Percentiles rank a stretch among this genome's conserved stretches.
Evolutionary conservation across 345 rosid genomes (phyloP).

Genomic region (Barbarea vulgaris): DNA sequence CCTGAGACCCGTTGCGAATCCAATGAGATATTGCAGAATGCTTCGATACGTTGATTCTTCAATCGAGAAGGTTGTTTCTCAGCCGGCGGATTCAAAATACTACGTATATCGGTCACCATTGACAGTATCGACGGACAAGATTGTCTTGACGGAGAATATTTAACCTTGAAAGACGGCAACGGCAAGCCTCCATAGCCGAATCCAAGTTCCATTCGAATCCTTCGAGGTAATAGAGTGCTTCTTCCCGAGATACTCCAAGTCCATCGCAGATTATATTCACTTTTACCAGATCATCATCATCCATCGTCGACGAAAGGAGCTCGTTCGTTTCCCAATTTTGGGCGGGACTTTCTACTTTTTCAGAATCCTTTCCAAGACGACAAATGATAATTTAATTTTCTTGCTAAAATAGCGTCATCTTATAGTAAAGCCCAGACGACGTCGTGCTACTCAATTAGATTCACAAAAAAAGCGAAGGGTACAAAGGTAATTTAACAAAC

Average conservation of each 20-base stretch:
- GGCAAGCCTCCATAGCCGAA: slow-evolving; percentile 5
- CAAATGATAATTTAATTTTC: neutral
- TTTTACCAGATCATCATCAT: neutral
- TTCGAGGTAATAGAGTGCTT: slow-evolving; percentile 24
- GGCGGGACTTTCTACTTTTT: neutral
- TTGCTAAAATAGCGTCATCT: neutral
- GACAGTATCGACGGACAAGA: too few relatives aligned
- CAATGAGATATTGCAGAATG: too few relatives aligned
- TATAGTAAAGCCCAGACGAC: neutral
- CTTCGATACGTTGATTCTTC: too few relatives aligned
- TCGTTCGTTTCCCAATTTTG: neutral
- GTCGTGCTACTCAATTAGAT: too few relatives aligned
- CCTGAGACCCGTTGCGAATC: too few relatives aligned
- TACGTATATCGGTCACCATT: too few relatives aligned
- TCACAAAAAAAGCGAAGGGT: too few relatives aligned
- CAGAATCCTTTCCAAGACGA: neutral
- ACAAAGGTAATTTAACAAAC: too few relatives aligned
- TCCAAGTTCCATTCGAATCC: neutral
- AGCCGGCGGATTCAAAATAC: too few relatives aligned
- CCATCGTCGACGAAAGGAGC: neutral
- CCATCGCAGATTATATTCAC: neutral
- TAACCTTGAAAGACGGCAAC: too few relatives aligned
- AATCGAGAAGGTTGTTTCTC: too few relatives aligned
- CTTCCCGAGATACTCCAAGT: neutral
- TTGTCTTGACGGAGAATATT: too few relatives aligned